phyloP scores from a whole-genome alignment of 768 basidiomycete genomes.

The Amanita subjunquillea region DNA sequence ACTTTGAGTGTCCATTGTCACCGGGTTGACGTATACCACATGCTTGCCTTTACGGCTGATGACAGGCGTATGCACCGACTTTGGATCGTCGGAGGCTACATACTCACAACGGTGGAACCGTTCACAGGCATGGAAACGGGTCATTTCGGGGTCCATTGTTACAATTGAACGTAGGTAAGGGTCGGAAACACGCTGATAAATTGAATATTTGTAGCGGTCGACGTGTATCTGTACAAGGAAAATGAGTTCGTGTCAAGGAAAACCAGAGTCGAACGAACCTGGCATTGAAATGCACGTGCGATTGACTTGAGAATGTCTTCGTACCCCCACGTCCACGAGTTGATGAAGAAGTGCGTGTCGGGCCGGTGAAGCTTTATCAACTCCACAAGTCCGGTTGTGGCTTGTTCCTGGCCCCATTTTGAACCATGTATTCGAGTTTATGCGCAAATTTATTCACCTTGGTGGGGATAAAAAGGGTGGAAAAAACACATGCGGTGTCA shows the following conservation, averaged over 20 bases:
- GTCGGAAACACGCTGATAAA: conserved; percentile 51
- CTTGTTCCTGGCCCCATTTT: conserved; percentile 40
- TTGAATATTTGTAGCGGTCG: conserved; percentile 75
- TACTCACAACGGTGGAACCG: conserved; percentile 63
- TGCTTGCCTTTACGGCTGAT: conserved; percentile 36
- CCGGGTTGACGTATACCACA: conserved; percentile 82
- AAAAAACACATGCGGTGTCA: conserved; percentile 67
- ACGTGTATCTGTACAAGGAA: conserved; percentile 59
- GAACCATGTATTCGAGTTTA: not conserved
- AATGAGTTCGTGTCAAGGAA: not conserved
- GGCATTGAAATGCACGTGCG: conserved; percentile 50
- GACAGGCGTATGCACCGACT: conserved; percentile 16
- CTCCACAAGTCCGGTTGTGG: conserved; percentile 53
- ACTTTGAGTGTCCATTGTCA: conserved; percentile 52
- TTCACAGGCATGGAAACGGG: conserved; percentile 93
- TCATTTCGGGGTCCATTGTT: conserved; percentile 46
- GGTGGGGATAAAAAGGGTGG: conserved; percentile 37
- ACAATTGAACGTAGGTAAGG: conserved; percentile 51
- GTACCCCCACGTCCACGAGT: conserved; percentile 95
- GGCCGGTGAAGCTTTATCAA: conserved; percentile 62
- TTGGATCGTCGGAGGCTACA: conserved; percentile 31
- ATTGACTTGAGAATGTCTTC: conserved; percentile 82
- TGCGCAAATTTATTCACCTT: conserved; percentile 32
- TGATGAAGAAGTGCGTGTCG: conserved; percentile 74
- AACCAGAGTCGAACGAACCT: conserved; percentile 26